A percentile compares a stretch with the other conserved stretches of the same genome.
phyloP scores from a whole-genome alignment of 139 green algal species.

The Coccomyxa sp. region DNA sequence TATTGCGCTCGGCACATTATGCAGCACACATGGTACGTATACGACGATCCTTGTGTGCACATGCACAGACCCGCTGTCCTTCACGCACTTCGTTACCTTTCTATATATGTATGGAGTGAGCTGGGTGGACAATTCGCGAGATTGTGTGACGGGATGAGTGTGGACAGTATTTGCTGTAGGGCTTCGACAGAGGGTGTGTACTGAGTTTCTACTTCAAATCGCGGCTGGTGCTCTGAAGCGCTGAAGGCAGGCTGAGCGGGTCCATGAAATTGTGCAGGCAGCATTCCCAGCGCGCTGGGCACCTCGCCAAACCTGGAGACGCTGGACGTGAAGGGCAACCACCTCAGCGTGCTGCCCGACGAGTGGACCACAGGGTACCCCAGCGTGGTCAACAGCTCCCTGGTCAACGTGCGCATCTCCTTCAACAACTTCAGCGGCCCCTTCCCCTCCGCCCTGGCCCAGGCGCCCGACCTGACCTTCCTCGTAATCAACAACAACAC shows the following conservation, averaged over 20 bases:
- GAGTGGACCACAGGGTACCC: background rate
- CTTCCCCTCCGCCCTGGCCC: background rate
- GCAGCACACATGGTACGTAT: no score
- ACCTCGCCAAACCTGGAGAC: slow-evolving; percentile 2
- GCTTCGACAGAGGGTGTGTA: no score
- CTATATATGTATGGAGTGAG: background rate
- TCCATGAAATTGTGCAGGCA: background rate
- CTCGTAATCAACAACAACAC: slow-evolving; percentile 14
- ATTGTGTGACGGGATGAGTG: no score
- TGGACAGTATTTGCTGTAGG: no score
- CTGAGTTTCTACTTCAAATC: no score
- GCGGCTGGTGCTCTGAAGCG: no score
- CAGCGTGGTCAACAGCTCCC: background rate
- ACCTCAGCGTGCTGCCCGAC: background rate
- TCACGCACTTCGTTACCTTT: background rate
- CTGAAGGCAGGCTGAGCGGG: no score
- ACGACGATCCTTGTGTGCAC: no score
- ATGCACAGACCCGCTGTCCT: background rate
- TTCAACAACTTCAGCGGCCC: slow-evolving; percentile 14
- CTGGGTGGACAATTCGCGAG: no score
- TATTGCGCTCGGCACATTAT: no score
- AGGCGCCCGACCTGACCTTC: background rate
- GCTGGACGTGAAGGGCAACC: slow-evolving; percentile 12
- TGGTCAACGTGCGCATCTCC: slow-evolving; percentile 12
- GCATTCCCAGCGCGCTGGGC: background rate